Conservation (phyloP, 2,329 filamentous ascomycete species). For the Emmonsiellopsis sp. region DNA sequence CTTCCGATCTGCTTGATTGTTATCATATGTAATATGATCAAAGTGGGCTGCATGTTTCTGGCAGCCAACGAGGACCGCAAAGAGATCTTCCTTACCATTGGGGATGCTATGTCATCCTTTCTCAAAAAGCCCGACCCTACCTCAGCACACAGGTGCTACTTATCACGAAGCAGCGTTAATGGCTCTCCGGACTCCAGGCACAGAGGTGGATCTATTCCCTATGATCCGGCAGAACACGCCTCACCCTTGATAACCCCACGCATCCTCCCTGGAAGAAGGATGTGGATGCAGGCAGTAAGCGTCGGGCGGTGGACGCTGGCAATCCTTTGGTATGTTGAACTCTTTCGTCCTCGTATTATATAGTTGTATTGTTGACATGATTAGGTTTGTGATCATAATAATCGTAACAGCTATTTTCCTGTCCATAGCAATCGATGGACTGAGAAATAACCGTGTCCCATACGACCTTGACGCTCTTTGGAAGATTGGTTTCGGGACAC, state of each 20-base stretch:
- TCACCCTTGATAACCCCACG: not conserved
- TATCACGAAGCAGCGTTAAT: constrained; percentile 8
- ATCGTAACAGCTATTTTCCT: not conserved
- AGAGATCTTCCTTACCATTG: constrained; percentile 22
- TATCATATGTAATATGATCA: constrained; percentile 14
- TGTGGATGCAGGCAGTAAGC: not conserved
- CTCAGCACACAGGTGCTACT: constrained; percentile 17
- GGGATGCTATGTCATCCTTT: constrained; percentile 30
- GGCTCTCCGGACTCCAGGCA: too few species aligned
- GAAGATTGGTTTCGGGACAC: constrained; percentile 2
- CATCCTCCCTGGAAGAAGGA: not conserved
- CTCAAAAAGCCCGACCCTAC: constrained; percentile 20
- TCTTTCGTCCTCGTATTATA: not conserved
- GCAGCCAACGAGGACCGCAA: constrained; percentile 1
- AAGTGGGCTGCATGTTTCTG: constrained; percentile 8
- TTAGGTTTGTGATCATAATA: not conserved
- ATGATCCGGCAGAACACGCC: too few species aligned
- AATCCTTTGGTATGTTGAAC: not conserved
- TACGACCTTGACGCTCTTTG: not conserved
- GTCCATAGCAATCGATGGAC: not conserved
- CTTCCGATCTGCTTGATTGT: constrained; percentile 11
- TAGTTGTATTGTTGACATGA: not conserved
- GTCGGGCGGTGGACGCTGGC: not conserved
- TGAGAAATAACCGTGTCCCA: not conserved
- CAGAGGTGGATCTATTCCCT: too few species aligned